phyloP scores from a whole-genome alignment of 441 rosid genomes.

The California macrophylla region DNA sequence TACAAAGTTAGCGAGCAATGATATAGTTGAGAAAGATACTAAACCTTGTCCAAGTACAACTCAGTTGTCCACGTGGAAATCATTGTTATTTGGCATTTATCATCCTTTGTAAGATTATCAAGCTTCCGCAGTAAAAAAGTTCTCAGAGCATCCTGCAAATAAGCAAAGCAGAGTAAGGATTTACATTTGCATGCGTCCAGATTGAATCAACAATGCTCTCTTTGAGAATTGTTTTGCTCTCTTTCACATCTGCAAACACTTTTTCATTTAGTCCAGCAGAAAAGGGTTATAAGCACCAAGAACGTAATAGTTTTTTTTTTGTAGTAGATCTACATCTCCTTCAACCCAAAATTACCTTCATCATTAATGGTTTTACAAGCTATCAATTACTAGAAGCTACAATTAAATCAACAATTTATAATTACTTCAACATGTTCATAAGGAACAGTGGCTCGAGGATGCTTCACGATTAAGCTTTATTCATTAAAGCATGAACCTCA shows the following conservation, averaged over 20 bases:
- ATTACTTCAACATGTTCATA: neutral
- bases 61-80: conserved; percentile 99
- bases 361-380: conserved; percentile 9
- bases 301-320: neutral
- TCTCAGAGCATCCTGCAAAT: conserved; percentile 89
- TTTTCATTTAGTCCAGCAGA: neutral
- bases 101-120: conserved; percentile 86
- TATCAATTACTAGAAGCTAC: neutral
- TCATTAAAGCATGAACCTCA: conserved; percentile 6
- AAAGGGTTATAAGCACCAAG: neutral
- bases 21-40: conserved; percentile 20
- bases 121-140: conserved; percentile 90
- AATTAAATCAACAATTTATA: neutral
- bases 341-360: neutral
- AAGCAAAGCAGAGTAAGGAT: conserved; percentile 19
- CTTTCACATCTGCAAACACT: neutral
- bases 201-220: neutral
- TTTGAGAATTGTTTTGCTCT: neutral
- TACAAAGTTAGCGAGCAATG: conserved; percentile 12
- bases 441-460: conserved; percentile 7
- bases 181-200: neutral
- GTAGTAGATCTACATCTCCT: neutral
- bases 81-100: conserved; percentile 95
- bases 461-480: neutral
- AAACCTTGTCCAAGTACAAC: conserved; percentile 95